phyloP scores from a whole-genome alignment of 2,329 filamentous ascomycete species.

The Aspergillus bombycis region DNA sequence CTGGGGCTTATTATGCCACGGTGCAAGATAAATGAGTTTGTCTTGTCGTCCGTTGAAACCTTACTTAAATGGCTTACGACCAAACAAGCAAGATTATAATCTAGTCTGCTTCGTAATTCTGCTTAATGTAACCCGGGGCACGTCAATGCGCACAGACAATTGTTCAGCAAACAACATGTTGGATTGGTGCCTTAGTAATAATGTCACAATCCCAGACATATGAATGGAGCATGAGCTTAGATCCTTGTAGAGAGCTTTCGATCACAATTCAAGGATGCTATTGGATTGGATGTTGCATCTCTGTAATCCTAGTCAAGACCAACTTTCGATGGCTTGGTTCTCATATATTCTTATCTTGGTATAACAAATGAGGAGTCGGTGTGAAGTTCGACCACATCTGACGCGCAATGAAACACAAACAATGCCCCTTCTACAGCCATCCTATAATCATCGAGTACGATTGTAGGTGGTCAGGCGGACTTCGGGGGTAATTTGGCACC shows the following conservation, averaged over 20 bases:
- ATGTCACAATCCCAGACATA: no score
- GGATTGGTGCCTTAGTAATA: no score
- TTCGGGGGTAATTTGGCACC: neutral
- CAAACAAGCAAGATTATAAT: neutral
- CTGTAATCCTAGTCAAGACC: neutral
- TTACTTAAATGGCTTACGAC: neutral
- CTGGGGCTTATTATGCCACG: neutral
- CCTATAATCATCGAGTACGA: neutral
- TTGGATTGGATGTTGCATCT: neutral
- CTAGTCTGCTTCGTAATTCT: neutral
- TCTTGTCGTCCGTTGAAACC: neutral
- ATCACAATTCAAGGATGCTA: no score
- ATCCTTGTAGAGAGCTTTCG: neutral
- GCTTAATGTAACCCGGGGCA: neutral
- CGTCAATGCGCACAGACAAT: no score
- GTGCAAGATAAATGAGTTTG: neutral
- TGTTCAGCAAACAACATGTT: no score
- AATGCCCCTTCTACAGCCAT: no score
- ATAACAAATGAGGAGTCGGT: neutral
- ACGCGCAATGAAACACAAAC: no score
- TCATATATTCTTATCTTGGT: neutral
- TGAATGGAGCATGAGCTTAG: neutral
- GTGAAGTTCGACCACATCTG: no score
- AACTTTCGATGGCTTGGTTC: neutral
- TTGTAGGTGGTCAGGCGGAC: neutral